phyloP scores from a whole-genome alignment of 148 eudicot genomes.

The Salicornia ramosissima region DNA sequence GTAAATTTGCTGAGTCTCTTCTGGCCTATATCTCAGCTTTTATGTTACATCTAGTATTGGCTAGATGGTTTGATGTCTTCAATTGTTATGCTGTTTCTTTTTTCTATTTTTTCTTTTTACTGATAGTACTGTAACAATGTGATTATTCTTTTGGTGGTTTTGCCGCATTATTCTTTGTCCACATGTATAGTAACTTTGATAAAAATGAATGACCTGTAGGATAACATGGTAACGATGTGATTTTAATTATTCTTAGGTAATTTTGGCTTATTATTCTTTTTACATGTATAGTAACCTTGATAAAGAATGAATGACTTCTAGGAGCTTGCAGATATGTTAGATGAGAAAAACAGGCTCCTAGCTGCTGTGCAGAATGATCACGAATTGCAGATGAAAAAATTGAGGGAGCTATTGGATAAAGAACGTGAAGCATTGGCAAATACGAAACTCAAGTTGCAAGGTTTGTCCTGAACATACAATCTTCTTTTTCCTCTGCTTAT shows the following conservation, averaged over 20 bases:
- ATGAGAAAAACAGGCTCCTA: conserved; percentile 67
- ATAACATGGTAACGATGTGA: too few relatives aligned
- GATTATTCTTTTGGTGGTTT: neutral
- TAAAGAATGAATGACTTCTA: conserved; percentile 52
- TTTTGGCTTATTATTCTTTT: conserved; percentile 3
- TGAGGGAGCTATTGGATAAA: conserved; percentile 51
- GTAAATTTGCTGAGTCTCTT: neutral
- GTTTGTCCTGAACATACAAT: conserved; percentile 27
- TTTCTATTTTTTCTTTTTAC: neutral
- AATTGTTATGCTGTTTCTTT: neutral
- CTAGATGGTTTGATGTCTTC: neutral
- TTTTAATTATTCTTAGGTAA: neutral
- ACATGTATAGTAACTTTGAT: conserved; percentile 37
- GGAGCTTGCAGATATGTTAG: conserved; percentile 82
- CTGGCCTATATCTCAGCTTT: neutral
- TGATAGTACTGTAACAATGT: neutral
- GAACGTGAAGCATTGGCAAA: conserved; percentile 49
- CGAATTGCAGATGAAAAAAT: conserved; percentile 55
- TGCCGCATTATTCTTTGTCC: neutral
- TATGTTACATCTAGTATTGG: neutral
- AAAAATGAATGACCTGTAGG: conserved; percentile 64
- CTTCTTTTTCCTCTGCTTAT: neutral
- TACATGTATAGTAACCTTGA: conserved; percentile 34
- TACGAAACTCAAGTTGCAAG: conserved; percentile 55
- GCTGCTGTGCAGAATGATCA: conserved; percentile 53